Percentiles rank a stretch among this genome's conserved stretches.
Conservation (phyloP, 2,329 filamentous ascomycete species). For the Sordariomycetes sp. region DNA sequence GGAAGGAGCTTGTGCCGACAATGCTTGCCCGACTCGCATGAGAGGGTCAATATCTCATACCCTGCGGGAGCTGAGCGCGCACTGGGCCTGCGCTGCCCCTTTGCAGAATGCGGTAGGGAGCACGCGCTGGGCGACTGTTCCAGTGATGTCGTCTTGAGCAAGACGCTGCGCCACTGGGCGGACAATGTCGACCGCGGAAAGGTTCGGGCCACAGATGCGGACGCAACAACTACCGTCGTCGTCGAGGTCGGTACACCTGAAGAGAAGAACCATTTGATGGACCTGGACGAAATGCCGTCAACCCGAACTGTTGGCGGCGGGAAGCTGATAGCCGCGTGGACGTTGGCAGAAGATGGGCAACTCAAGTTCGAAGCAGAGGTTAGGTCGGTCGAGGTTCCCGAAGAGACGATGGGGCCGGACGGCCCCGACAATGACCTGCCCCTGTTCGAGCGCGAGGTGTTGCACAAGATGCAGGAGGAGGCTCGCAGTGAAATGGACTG, state of each 20-base stretch:
- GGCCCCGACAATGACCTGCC: background rate
- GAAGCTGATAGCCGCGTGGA: conserved; percentile 56
- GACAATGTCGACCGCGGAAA: conserved; percentile 37
- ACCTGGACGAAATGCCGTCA: background rate
- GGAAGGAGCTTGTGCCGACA: conserved; percentile 66
- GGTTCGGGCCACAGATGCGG: conserved; percentile 12
- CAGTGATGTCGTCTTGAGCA: conserved; percentile 67
- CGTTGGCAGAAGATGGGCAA: conserved; percentile 49
- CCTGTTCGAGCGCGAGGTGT: conserved; percentile 3
- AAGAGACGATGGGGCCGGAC: too few relatives aligned
- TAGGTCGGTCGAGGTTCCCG: conserved; percentile 25
- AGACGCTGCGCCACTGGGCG: conserved; percentile 54
- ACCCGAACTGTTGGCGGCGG: conserved; percentile 44
- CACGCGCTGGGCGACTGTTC: conserved; percentile 72
- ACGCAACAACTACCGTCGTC: conserved; percentile 20
- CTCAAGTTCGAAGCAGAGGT: conserved; percentile 49
- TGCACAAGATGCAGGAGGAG: conserved; percentile 51
- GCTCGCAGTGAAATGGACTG: conserved; percentile 71
- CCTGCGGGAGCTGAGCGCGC: conserved; percentile 58
- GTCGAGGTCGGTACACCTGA: background rate
- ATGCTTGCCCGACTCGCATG: conserved; percentile 61
- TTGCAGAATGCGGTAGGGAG: conserved; percentile 54
- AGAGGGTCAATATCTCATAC: conserved; percentile 66
- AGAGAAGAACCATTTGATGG: too few relatives aligned
- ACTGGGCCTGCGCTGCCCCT: conserved; percentile 67